These are phyloP conservation scores for Schizochytrium sp. DNA, from an alignment of 108 stramenopile genomes.

Conservation along the genomic window DNA sequence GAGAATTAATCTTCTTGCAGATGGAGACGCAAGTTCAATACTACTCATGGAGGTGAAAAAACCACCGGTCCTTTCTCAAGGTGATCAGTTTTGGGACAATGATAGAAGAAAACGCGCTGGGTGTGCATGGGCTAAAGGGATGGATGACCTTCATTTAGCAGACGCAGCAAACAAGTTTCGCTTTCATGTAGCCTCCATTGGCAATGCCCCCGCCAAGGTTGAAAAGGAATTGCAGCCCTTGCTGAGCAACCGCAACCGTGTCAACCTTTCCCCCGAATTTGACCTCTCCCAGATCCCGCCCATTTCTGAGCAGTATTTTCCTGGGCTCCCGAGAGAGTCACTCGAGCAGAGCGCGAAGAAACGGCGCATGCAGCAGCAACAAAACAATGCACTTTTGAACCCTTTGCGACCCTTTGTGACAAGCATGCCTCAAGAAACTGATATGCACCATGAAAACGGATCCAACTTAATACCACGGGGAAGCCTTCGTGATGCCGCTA, in stretches of 20 bases:
- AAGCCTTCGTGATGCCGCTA: background rate
- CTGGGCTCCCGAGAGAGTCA: background rate
- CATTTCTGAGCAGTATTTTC: background rate
- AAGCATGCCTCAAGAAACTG: background rate
- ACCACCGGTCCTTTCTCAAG: slow-evolving; percentile 4
- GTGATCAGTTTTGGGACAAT: slow-evolving; percentile 55
- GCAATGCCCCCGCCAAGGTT: background rate
- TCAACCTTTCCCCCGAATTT: slow-evolving; percentile 10
- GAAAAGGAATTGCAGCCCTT: slow-evolving; percentile 40
- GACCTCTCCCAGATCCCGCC: slow-evolving; percentile 9
- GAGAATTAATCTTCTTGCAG: slow-evolving; percentile 22
- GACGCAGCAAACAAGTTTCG: slow-evolving; percentile 8
- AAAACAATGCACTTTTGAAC: background rate
- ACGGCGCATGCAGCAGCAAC: background rate
- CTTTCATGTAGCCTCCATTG: slow-evolving; percentile 27
- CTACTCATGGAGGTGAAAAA: slow-evolving; percentile 39
- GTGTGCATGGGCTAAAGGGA: slow-evolving; percentile 34
- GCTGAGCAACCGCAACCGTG: background rate
- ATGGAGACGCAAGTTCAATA: slow-evolving; percentile 10
- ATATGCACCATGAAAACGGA: background rate
- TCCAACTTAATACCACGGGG: background rate
- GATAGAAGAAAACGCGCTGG: slow-evolving; percentile 37
- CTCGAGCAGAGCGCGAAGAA: slow-evolving; percentile 35
- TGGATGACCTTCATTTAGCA: background rate
- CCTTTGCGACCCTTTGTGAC: background rate